phyloP scores from a whole-genome alignment of 768 basidiomycete genomes.

The Suillus paluster region DNA sequence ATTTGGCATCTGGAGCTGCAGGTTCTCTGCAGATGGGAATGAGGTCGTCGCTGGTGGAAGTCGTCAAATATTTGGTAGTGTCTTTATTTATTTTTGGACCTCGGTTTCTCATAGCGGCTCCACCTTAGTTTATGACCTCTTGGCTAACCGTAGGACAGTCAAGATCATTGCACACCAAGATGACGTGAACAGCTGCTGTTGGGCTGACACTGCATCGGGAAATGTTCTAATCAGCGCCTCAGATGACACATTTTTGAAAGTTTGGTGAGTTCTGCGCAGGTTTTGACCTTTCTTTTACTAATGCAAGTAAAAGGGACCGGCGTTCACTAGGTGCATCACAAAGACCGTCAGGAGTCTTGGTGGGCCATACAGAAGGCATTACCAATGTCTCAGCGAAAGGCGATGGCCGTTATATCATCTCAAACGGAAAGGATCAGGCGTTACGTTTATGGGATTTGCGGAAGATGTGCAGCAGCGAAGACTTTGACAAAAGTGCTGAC shows the following conservation, averaged over 20 bases:
- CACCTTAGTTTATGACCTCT: conserved; percentile 85
- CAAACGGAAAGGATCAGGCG: conserved; percentile 96
- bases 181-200: conserved; percentile 96
- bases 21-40: conserved; percentile 95
- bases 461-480: conserved; percentile 80
- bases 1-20: conserved; percentile 90
- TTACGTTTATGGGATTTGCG: conserved; percentile 92
- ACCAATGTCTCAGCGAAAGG: conserved; percentile 96
- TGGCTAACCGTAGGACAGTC: conserved; percentile 77
- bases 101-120: conserved; percentile 6
- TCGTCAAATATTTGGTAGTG: conserved; percentile 74
- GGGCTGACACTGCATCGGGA: conserved; percentile 91
- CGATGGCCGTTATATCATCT: conserved; percentile 93
- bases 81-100: conserved; percentile 2
- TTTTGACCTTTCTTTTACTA: not conserved
- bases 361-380: conserved; percentile 96
- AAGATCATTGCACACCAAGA: conserved; percentile 86
- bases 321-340: conserved; percentile 49
- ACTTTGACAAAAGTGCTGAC: conserved; percentile 60
- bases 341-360: conserved; percentile 90
- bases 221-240: conserved; percentile 96
- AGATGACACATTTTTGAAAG: conserved; percentile 93
- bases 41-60: conserved; percentile 94
- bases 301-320: conserved; percentile 47
- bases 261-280: conserved; percentile 67